Evolutionary conservation across 306 rosid species (phyloP), one percentile per base, ranked within the genome.

Genomic region (Begonia masoniana): DNA sequence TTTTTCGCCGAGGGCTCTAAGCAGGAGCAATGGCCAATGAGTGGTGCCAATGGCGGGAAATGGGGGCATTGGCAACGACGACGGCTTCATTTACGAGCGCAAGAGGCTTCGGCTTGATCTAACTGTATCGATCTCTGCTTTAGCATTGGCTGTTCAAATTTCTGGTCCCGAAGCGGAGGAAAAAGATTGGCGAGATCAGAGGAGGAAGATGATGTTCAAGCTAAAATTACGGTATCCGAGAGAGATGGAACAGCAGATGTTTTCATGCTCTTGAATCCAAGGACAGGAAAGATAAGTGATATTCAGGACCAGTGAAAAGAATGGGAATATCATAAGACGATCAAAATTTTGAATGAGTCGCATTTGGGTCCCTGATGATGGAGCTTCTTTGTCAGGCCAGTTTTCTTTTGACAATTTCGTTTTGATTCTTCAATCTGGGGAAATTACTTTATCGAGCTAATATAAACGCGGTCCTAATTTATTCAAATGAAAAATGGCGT

Each of bases 41-140:
- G 35, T 26, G 42, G 10, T 9, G 10, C 13, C 13, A 56, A 51
- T 39, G 42, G 42, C 6, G 57, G 52, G 13, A 56, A 61, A 10
- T 51, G 65, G 65, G 65, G 65, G 43, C 50, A 49, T 51, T 21
- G 51, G 43, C 57, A 51, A 61, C 43, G 51, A 61, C 41, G 57
- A 61, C 23, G 65, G 65, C 10, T 61, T 61, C 43, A 50, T 51
- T 21, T 51, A 50, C 43, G 52, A 61, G 65, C 65, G 65, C 10
- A 61, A 61, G 41, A 16, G 50, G 51, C 57, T 56, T 12, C 65
- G 57, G 11, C 49, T 61, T 9, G 57, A 61, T 41, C 57, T 48
- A 0, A 50, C 50, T 35, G 65, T 50, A 50, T 23, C 57, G 10
- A 47, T 42, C 3, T 47, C 65, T 12, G 57, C 57, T 61, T 50